These are phyloP conservation scores for Diplocarpon mali DNA, from an alignment of 2,329 filamentous ascomycete species.

Conservation along the genomic window DNA sequence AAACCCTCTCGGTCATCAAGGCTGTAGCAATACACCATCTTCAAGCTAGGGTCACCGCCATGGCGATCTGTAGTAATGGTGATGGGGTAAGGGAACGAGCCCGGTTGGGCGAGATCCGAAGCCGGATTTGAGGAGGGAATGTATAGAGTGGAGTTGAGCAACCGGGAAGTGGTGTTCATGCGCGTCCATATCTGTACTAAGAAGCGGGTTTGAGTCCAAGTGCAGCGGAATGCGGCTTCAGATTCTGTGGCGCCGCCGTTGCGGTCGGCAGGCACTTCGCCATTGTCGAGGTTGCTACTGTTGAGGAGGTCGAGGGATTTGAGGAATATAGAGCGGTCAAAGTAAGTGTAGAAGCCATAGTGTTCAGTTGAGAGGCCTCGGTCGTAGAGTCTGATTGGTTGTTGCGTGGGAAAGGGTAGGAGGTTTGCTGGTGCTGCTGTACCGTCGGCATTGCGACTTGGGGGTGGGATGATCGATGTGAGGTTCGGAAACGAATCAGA, in stretches of 20 bases:
- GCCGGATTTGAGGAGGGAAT: constrained; percentile 18
- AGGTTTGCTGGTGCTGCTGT: constrained; percentile 61
- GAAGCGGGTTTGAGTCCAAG: constrained; percentile 49
- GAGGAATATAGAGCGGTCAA: constrained; percentile 76
- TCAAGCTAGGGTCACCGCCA: constrained; percentile 41
- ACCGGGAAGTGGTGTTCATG: constrained; percentile 32
- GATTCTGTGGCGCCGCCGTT: constrained; percentile 42
- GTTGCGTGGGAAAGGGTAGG: constrained; percentile 57
- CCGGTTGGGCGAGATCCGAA: constrained; percentile 31
- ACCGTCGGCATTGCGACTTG: constrained; percentile 54
- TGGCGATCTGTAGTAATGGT: constrained; percentile 52
- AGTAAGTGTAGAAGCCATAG: constrained; percentile 92
- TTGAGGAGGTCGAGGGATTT: constrained; percentile 43
- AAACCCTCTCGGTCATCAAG: constrained; percentile 38
- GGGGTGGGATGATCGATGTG: constrained; percentile 48
- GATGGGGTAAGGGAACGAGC: constrained; percentile 53
- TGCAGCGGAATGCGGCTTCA: constrained; percentile 45
- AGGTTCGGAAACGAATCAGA: constrained; percentile 30
- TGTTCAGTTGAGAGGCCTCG: constrained; percentile 71
- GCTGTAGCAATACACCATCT: constrained; percentile 43
- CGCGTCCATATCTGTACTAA: constrained; percentile 57
- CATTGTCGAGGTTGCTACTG: constrained; percentile 30
- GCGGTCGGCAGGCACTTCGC: constrained; percentile 36
- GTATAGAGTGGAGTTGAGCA: constrained; percentile 27
- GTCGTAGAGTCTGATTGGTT: constrained; percentile 79